These are phyloP conservation scores for Paratinospora sagittata DNA, from an alignment of 164 flowering plant genomes.

Conservation along the genomic window DNA sequence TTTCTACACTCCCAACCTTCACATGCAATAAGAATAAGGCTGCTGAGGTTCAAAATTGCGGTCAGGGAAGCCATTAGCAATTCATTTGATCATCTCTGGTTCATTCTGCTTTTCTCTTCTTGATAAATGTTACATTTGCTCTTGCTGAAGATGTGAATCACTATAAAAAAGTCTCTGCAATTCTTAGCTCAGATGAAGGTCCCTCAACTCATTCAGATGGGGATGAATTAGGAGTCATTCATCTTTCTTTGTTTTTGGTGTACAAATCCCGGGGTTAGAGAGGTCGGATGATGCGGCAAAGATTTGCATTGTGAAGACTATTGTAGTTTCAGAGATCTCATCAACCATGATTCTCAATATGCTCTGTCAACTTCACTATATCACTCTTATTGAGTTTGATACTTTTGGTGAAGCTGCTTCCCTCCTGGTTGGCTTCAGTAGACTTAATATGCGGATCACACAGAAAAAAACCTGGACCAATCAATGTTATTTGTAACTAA, in stretches of 20 bases:
- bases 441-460: too few relatives aligned
- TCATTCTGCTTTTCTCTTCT: not conserved
- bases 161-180: not conserved
- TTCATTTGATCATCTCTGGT: not conserved
- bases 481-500: too few relatives aligned
- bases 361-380: not conserved
- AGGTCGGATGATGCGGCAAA: not conserved
- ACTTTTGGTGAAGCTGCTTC: too few relatives aligned
- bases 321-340: not conserved
- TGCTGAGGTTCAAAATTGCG: constrained; percentile 4
- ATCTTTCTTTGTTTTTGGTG: not conserved
- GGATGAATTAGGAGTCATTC: not conserved
- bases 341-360: not conserved
- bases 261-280: not conserved
- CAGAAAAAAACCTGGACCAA: too few relatives aligned
- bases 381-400: not conserved
- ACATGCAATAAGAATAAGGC: constrained; percentile 2
- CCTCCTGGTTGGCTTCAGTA: too few relatives aligned
- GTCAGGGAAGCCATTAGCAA: constrained; percentile 1
- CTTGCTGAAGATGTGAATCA: not conserved
- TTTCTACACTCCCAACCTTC: constrained; percentile 1
- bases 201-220: not conserved
- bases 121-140: not conserved
- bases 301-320: constrained; percentile 1
- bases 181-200: not conserved